Base-by-base conservation (phyloP, 352 stramenopile species). In the Blastocystis sp. region DNA sequence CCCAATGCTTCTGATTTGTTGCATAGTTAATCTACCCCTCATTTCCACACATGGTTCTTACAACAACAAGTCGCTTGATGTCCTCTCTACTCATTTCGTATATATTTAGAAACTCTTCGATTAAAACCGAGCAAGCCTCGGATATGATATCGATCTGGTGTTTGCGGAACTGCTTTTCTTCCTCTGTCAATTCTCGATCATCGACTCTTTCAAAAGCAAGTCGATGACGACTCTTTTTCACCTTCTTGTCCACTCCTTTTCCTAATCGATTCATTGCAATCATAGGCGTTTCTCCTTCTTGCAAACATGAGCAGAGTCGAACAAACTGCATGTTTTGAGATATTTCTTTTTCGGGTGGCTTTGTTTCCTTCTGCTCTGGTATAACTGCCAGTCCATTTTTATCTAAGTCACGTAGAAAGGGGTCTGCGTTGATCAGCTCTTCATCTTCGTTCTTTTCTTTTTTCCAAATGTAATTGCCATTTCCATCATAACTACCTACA, bases 241-340 rank as follows among this genome's bases (percentile, higher is more conserved):
- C 30, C 43, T 81, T 81, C 24, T 81, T 81, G 30, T 73, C 37
- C 13, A 34, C 3, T 16, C 50, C 18, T 16, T 30, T 34, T 41
- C 70, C 41, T n/a, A 81, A 43, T 34, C 70, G 43, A 66, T 63
- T 39, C 53, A 81, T 63, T 30, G 70, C 70, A 18, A 34, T 11
- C 30, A 47, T 63, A 9, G 70, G 70, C 0, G 50, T 54, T 53
- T 81, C 70, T 63, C 45, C 70, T 0, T 47, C 37, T n/a, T 81
- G 8, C 34, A 81, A 41, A 63, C 55, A 81, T 3, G 34, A 45
- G n/a, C 45, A 63, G 11, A 81, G 45, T 3, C 70, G 70, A 7
- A 81, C 70, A 3, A 81, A 34, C 70, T 81, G 70, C 70, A 81
- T 81, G 30, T 81, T 81, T 53, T 81, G 70, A 13, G 70, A 81